These are phyloP conservation scores for Hymenotorrendiella dingleyae DNA, from an alignment of 2,329 filamentous ascomycete species.

Conservation along the genomic window DNA sequence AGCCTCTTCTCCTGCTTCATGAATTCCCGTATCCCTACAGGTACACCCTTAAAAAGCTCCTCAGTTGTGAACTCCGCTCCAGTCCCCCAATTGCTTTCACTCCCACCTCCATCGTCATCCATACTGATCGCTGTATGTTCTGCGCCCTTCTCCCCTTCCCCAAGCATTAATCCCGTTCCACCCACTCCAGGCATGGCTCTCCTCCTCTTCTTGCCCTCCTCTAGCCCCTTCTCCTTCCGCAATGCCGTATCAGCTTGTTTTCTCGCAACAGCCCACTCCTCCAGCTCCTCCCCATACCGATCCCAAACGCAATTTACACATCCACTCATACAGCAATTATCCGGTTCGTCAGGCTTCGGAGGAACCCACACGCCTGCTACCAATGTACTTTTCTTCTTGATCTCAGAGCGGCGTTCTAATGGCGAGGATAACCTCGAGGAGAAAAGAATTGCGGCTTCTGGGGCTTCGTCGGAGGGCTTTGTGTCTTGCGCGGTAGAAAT, in stretches of 20 bases:
- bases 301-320: slow-evolving; percentile 99
- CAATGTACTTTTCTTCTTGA: slow-evolving; percentile 52
- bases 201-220: slow-evolving; percentile 20
- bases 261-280: slow-evolving; percentile 71
- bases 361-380: slow-evolving; percentile 80
- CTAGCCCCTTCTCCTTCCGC: slow-evolving; percentile 30
- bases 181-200: slow-evolving; percentile 21
- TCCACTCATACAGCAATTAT: slow-evolving; percentile 99
- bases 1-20: slow-evolving; percentile 95
- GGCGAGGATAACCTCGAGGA: slow-evolving; percentile 73
- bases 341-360: slow-evolving; percentile 79
- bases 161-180: slow-evolving; percentile 29
- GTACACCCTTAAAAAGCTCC: slow-evolving; percentile 72
- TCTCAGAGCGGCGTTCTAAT: slow-evolving; percentile 56
- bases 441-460: slow-evolving; percentile 66
- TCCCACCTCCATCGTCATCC: slow-evolving; percentile 77
- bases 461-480: slow-evolving; percentile 5
- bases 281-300: slow-evolving; percentile 81
- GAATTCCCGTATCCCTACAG: slow-evolving; percentile 90
- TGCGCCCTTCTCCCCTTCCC: slow-evolving; percentile 19
- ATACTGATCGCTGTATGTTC: slow-evolving; percentile 52
- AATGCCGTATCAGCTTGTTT: slow-evolving; percentile 56
- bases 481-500: slow-evolving; percentile 7
- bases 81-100: slow-evolving; percentile 59
- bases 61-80: slow-evolving; percentile 50